phyloP scores from a whole-genome alignment of 495 filamentous ascomycete species.

The Pseudevernia furfuracea region DNA sequence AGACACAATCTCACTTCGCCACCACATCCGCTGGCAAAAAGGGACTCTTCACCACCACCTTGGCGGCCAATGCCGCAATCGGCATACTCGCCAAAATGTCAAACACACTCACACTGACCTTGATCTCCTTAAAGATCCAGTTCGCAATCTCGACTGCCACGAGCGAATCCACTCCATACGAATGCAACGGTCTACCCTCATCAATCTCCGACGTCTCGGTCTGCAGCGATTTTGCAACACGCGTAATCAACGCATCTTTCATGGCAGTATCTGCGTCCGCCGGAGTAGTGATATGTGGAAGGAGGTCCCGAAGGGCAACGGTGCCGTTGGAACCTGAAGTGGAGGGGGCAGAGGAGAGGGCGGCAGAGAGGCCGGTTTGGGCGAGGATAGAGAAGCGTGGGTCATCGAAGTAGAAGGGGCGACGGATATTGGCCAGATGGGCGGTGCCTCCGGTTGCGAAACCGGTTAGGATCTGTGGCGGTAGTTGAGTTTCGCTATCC shows the following conservation, averaged over 20 bases:
- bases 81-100: constrained; percentile 25
- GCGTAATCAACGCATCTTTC: constrained; percentile 18
- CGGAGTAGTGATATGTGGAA: background rate
- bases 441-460: constrained; percentile 19
- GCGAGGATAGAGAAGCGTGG: constrained; percentile 21
- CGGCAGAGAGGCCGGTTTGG: constrained; percentile 8
- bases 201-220: constrained; percentile 22
- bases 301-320: background rate
- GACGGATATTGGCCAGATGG: constrained; percentile 9
- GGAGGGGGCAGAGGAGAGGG: background rate
- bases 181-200: constrained; percentile 24
- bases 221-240: constrained; percentile 21
- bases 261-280: background rate
- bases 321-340: background rate
- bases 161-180: constrained; percentile 37
- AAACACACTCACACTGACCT: constrained; percentile 30
- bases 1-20: background rate
- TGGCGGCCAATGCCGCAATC: constrained; percentile 7
- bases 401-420: constrained; percentile 24
- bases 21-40: constrained; percentile 5
- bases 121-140: constrained; percentile 33
- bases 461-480: constrained; percentile 21
- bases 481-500: constrained; percentile 8
- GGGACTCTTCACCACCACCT: constrained; percentile 8
- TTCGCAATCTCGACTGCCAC: constrained; percentile 35